These are phyloP conservation scores for Amphirosellinia nigrospora DNA, from an alignment of 495 filamentous ascomycete genomes.

Conservation along the genomic window DNA sequence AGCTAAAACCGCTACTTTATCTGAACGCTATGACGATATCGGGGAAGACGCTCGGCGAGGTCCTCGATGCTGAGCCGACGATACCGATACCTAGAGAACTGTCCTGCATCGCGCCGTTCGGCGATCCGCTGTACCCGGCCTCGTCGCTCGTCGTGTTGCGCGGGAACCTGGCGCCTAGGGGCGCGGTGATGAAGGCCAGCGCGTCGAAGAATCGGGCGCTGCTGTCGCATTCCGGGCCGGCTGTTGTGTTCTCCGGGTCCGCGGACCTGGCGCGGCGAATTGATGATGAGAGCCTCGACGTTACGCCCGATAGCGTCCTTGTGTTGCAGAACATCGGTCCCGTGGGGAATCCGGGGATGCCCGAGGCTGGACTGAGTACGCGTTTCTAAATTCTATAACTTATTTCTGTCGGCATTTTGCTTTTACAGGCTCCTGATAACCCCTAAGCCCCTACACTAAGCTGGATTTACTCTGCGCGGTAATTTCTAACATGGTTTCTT, in stretches of 20 bases:
- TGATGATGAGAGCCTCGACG: slow-evolving; percentile 60
- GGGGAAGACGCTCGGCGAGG: slow-evolving; percentile 63
- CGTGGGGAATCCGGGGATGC: slow-evolving; percentile 71
- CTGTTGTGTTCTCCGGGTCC: slow-evolving; percentile 64
- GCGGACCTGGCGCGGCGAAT: slow-evolving; percentile 64
- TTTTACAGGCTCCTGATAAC: not conserved
- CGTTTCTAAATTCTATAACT: not conserved
- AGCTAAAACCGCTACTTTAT: slow-evolving; percentile 62
- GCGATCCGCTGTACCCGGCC: slow-evolving; percentile 58
- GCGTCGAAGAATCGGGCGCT: slow-evolving; percentile 61
- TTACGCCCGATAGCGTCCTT: slow-evolving; percentile 60
- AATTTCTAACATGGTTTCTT: not conserved
- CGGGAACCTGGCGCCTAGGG: slow-evolving; percentile 60
- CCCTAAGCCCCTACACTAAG: not conserved
- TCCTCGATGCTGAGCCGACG: slow-evolving; percentile 55
- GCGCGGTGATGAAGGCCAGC: slow-evolving; percentile 68
- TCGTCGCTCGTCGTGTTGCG: slow-evolving; percentile 60
- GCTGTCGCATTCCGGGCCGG: slow-evolving; percentile 58
- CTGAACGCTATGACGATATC: slow-evolving; percentile 64
- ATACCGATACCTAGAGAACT: slow-evolving; percentile 44
- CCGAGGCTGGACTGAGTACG: slow-evolving; percentile 63
- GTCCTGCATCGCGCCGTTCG: slow-evolving; percentile 59
- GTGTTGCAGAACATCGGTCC: slow-evolving; percentile 68
- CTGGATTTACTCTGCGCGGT: not conserved
- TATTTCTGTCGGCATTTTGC: not conserved